Evolutionary conservation across 164 flowering plant genomes (phyloP).

Genomic region (Macadamia integrifolia): DNA sequence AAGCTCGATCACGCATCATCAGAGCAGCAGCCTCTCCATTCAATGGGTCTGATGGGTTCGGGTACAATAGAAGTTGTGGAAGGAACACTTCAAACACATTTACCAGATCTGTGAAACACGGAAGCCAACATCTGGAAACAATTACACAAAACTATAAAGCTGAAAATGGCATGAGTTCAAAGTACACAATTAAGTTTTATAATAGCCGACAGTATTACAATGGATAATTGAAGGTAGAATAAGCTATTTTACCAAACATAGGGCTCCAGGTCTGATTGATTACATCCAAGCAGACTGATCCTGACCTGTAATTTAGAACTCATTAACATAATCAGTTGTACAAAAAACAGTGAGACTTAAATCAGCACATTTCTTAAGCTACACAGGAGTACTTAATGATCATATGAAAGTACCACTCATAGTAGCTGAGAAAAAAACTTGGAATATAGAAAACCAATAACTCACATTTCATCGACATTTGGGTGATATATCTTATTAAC

Average conservation of each 20-base stretch:
- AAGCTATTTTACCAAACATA: constrained; percentile 5
- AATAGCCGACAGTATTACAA: neutral
- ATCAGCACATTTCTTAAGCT: neutral
- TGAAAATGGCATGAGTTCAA: neutral
- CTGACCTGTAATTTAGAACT: neutral
- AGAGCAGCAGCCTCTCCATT: constrained; percentile 45
- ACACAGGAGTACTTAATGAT: neutral
- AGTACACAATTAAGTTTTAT: neutral
- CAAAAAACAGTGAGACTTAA: neutral
- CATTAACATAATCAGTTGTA: neutral
- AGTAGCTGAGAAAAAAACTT: neutral
- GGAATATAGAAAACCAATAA: constrained; percentile 1
- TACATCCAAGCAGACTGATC: neutral
- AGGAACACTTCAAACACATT: constrained; percentile 25
- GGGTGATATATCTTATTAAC: constrained; percentile 28
- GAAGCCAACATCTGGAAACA: neutral
- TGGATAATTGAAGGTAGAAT: neutral
- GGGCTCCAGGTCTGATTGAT: constrained; percentile 8
- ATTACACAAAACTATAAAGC: neutral
- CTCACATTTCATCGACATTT: constrained; percentile 73
- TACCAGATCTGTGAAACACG: constrained; percentile 30
- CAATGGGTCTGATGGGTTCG: constrained; percentile 42
- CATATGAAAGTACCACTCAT: neutral
- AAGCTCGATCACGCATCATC: constrained; percentile 34
- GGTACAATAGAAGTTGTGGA: constrained; percentile 41